Evolutionary conservation across 2,329 filamentous ascomycete genomes (phyloP).

Genomic region (Emergomyces pasteurianus): DNA sequence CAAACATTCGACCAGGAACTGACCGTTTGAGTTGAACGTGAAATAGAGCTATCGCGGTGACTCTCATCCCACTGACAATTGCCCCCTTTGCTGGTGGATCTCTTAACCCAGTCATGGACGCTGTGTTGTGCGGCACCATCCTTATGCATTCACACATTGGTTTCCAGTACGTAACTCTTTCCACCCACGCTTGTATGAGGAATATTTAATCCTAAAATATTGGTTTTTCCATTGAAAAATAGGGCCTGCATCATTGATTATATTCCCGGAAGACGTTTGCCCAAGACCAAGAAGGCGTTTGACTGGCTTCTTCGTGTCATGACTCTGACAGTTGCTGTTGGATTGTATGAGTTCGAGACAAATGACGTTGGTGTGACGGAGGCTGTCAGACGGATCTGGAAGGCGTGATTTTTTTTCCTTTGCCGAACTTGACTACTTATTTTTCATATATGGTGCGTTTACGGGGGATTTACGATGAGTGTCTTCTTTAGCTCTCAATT

Average conservation of each 20-base stretch:
- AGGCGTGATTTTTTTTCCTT: conserved; percentile 39
- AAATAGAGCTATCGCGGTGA: conserved; percentile 58
- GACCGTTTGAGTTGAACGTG: neutral
- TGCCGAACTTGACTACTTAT: conserved; percentile 14
- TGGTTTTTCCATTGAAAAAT: neutral
- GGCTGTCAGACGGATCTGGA: conserved; percentile 80
- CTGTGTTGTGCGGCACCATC: conserved; percentile 67
- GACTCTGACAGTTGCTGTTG: conserved; percentile 71
- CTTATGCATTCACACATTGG: conserved; percentile 93
- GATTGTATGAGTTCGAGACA: conserved; percentile 97
- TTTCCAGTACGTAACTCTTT: conserved; percentile 53
- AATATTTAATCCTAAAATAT: conserved; percentile 4
- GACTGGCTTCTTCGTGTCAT: conserved; percentile 68
- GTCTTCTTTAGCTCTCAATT: neutral
- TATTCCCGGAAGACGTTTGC: conserved; percentile 60
- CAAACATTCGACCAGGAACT: neutral
- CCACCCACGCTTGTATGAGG: neutral
- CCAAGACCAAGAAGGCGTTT: conserved; percentile 52
- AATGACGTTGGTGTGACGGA: conserved; percentile 94
- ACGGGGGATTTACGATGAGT: neutral
- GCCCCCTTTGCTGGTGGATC: conserved; percentile 87
- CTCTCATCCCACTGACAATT: conserved; percentile 74
- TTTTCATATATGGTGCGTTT: conserved; percentile 9
- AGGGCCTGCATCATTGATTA: conserved; percentile 78
- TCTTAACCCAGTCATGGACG: conserved; percentile 79